Evolutionary conservation across 2,329 filamentous ascomycete genomes (phyloP), one percentile per base, ranked within the genome.

Genomic region (Furcasterigmium sp.): DNA sequence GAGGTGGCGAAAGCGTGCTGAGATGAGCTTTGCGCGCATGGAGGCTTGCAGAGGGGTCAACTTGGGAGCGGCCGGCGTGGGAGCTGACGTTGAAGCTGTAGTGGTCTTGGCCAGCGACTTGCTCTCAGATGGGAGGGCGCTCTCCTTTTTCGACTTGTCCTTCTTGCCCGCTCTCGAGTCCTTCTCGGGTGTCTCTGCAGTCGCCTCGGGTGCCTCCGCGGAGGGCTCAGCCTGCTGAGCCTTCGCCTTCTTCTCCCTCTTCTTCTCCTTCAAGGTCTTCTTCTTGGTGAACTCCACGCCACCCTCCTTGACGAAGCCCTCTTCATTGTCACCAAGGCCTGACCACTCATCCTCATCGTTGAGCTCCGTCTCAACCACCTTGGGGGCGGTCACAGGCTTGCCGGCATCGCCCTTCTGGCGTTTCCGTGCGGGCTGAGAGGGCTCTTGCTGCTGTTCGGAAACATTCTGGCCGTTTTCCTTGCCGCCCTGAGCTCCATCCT

Each of bases 11-110:
- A 98, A 98, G 46, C 93, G 90, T 2, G 93, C 91, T 9, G 91
- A 94, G 49, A 95, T 77, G 50, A 98, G 82, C 72, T 98, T 98
- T 59, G 90, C 85, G 48, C 88, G 84, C 93, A 98, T 98, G 4
- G 88, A 83, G 43, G 85, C 82, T 72, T 98, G 93, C 44, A 98
- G 82, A 4, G 93, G 90, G 1, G 93, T 98, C 57, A 98, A 80
- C 54, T 87, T 88, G 49, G 64, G 59, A 21, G 67, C 59, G 28
- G 69, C 32, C 32, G 32, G 32, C 32, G 32, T 17, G 32, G 32
- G 32, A 17, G 32, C 15, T 17, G 32, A 9, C 7, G 32, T 15
- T 17, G 15, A 10, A 17, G 32, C 15, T 18, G 32, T 21, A 10
- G 8, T 21, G 9, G 35, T 23, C 35, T 13, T 37, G 35, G 35